These are phyloP conservation scores for Aspergillus costaricaensis DNA, from an alignment of 2,329 filamentous ascomycete genomes.

Conservation along the genomic window DNA sequence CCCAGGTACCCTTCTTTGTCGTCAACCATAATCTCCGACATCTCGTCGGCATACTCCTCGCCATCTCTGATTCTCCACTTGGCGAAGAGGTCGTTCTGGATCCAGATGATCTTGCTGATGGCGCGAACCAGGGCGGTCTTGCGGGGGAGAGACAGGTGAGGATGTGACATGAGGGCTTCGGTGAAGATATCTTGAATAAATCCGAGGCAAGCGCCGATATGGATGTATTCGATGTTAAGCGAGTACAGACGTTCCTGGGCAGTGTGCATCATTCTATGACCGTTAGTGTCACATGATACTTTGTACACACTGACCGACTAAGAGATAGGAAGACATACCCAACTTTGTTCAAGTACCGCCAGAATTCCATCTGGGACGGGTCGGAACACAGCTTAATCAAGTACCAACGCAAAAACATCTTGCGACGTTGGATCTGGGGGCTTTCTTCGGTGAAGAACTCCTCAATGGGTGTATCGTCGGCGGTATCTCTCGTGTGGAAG, in stretches of 20 bases:
- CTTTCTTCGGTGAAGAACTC: slow-evolving; percentile 65
- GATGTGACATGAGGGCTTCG: slow-evolving; percentile 73
- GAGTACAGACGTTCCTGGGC: slow-evolving; percentile 71
- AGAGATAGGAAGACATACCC: slow-evolving; percentile 53
- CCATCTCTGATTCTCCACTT: slow-evolving; percentile 75
- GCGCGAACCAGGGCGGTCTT: slow-evolving; percentile 76
- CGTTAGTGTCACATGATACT: background rate
- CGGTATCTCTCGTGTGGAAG: slow-evolving; percentile 63
- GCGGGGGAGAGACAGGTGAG: slow-evolving; percentile 63
- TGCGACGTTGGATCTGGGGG: slow-evolving; percentile 73
- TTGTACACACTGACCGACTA: background rate
- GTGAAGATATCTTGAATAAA: slow-evolving; percentile 78
- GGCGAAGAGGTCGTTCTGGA: slow-evolving; percentile 84
- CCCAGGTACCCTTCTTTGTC: slow-evolving; percentile 67
- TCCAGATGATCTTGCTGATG: slow-evolving; percentile 80
- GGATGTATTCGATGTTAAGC: slow-evolving; percentile 77
- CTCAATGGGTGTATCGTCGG: slow-evolving; percentile 68
- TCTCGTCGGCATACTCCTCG: slow-evolving; percentile 57
- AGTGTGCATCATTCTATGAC: slow-evolving; percentile 72
- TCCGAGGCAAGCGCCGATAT: slow-evolving; percentile 70
- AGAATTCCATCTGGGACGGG: slow-evolving; percentile 73
- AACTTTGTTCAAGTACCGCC: slow-evolving; percentile 82
- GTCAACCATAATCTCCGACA: slow-evolving; percentile 45
- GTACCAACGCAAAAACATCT: slow-evolving; percentile 76
- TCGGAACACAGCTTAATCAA: slow-evolving; percentile 74